Evolutionary conservation across 345 rosid genomes (phyloP).

Genomic region (Arabidopsis suecica): DNA sequence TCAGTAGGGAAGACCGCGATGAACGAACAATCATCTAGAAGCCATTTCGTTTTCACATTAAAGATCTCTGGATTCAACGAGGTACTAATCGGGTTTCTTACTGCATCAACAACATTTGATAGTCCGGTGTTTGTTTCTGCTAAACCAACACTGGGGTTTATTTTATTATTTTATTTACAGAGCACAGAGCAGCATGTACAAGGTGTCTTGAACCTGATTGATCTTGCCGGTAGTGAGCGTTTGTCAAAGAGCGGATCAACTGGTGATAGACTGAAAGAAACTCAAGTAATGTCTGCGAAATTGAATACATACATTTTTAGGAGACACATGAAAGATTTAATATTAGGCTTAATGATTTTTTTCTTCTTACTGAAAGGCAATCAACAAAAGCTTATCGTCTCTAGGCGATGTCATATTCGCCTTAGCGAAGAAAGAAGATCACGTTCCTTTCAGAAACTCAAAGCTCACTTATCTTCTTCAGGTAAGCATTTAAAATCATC

Average conservation of each 20-base stretch:
- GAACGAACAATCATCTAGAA: constrained; percentile 98
- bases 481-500: constrained; percentile 51
- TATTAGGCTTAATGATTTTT: constrained; percentile 8
- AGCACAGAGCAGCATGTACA: constrained; percentile 95
- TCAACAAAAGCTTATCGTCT: constrained; percentile 90
- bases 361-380: constrained; percentile 58
- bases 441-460: constrained; percentile 96
- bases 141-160: background rate
- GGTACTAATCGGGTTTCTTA: constrained; percentile 51
- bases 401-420: constrained; percentile 92
- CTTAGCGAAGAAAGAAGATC: constrained; percentile 93
- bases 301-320: constrained; percentile 8
- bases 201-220: constrained; percentile 92
- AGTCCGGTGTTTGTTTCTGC: constrained; percentile 6
- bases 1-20: constrained; percentile 95
- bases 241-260: constrained; percentile 95
- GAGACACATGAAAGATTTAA: background rate
- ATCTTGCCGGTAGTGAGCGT: constrained; percentile 99
- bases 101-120: background rate
- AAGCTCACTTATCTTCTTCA: constrained; percentile 97
- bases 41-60: constrained; percentile 94
- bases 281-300: constrained; percentile 68
- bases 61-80: constrained; percentile 82
- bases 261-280: constrained; percentile 92
- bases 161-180: constrained; percentile 45